A percentile compares a stretch with the other conserved stretches of the same genome.
These are phyloP conservation scores for Leptosphaerulina australis DNA, from an alignment of 2,329 filamentous ascomycete genomes.

Conservation along the genomic window DNA sequence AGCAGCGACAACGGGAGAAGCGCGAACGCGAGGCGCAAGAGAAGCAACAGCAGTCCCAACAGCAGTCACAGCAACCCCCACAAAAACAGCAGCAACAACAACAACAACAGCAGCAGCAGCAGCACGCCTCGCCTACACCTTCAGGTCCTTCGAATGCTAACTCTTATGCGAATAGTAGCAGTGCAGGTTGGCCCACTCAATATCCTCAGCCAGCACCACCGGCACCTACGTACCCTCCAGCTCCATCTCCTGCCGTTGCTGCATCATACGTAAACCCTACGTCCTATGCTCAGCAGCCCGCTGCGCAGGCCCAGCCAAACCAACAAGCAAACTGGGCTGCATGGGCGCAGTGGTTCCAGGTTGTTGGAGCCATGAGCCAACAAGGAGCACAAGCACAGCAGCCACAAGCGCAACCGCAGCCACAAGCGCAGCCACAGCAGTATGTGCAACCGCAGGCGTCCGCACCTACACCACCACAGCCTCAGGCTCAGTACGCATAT, in stretches of 20 bases:
- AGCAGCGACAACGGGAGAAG: conserved; percentile 38
- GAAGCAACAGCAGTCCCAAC: conserved; percentile 16
- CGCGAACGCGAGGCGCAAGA: conserved; percentile 33
- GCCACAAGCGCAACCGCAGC: conserved; percentile 22
- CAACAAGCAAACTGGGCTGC: conserved; percentile 38
- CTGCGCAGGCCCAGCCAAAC: conserved; percentile 10
- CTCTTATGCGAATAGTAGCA: conserved; percentile 31
- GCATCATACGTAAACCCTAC: conserved; percentile 25
- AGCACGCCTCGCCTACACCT: conserved; percentile 30
- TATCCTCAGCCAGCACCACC: conserved; percentile 30
- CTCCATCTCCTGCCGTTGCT: conserved; percentile 25
- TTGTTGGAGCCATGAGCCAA: conserved; percentile 33
- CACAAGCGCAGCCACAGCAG: conserved; percentile 24
- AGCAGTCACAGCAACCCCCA: conserved; percentile 18
- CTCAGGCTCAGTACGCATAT: conserved; percentile 33
- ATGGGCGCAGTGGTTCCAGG: conserved; percentile 39
- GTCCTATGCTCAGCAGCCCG: conserved; percentile 21
- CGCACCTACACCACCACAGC: conserved; percentile 27
- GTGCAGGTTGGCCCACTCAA: conserved; percentile 27
- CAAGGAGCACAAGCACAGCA: conserved; percentile 29
- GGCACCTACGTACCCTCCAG: conserved; percentile 21
- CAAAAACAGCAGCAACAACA: conserved; percentile 22
- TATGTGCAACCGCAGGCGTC: conserved; percentile 28
- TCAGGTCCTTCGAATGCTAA: conserved; percentile 27
- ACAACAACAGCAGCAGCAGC: conserved; percentile 6